Evolutionary conservation across 2,329 filamentous ascomycete species (phyloP), one percentile per base, ranked within the genome.

Genomic region (Decorospora gaudefroyi): DNA sequence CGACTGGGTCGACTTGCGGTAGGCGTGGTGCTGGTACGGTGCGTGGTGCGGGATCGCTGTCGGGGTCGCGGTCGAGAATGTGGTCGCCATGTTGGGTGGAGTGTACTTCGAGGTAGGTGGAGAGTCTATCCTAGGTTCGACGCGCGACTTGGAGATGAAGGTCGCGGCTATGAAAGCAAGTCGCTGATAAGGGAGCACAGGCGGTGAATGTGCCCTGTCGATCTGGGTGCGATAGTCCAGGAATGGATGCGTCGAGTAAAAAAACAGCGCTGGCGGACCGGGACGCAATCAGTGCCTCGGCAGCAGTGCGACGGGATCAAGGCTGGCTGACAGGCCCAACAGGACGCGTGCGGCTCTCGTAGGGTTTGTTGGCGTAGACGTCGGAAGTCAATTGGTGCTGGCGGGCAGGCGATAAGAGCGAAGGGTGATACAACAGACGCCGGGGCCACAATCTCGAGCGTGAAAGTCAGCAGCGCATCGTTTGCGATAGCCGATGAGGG

Each of bases 1-100:
- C 3, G 60, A 69, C 38, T 67, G 64, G 1, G 59, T 52, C 46
- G 67, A 67, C 53, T 64, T 65, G 43, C 61, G 61, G 57, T 70
- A 70, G 6, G 58, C 61, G 41, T 70, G 65, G 34, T 63, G 58
- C 12, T 67, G 64, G 58, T 66, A 70, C 11, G 61, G 59, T 13
- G 58, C 57, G 33, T 57, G 61, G 35, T 64, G 50, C 23, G 67
- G 51, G 27, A 62, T 59, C 29, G 63, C 54, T 17, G 63, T 59
- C 27, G 67, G 58, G 25, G 63, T 59, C 27, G 67, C 59, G 25
- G 59, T 58, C 1, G 64, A 65, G 49, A 66, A 64, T 28, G 67
- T 62, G 42, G 67, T 64, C 43, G 68, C 66, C 67, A 71, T 71
- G 52, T 34, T 57, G 55, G 49, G 27, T 54, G 52, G 34, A 22